Conservation (phyloP, 1,284 basidiomycete species). For the Apiotrichum laibachii region DNA sequence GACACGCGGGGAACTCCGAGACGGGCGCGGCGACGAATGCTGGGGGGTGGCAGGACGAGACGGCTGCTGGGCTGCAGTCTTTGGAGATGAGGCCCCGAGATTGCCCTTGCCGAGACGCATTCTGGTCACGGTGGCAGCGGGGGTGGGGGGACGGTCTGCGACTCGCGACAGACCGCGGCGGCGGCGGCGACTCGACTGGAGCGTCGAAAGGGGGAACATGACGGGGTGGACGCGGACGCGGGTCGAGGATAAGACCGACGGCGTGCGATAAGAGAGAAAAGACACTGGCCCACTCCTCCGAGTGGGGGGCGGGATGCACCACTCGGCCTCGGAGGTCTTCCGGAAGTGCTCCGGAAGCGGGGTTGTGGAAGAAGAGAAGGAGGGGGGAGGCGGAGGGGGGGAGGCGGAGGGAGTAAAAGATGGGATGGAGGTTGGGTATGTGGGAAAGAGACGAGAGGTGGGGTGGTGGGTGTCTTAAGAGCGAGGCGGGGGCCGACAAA, state of each 20-base stretch:
- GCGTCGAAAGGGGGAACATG: background rate
- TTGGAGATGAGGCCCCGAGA: background rate
- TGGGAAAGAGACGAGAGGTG: too few relatives aligned
- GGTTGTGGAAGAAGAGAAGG: background rate
- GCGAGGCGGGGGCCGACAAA: too few relatives aligned
- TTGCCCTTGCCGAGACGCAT: background rate
- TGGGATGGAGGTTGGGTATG: too few relatives aligned
- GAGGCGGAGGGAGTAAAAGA: too few relatives aligned
- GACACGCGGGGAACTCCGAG: conserved; percentile 1
- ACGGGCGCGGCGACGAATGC: conserved; percentile 1
- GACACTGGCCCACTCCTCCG: background rate
- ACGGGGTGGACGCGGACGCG: background rate
- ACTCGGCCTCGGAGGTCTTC: background rate
- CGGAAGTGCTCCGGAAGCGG: background rate
- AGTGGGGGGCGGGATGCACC: background rate
- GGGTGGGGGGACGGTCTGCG: background rate
- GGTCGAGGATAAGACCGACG: background rate
- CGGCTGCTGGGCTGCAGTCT: background rate
- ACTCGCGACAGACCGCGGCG: background rate
- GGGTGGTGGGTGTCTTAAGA: too few relatives aligned
- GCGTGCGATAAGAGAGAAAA: background rate
- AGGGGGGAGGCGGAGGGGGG: background rate
- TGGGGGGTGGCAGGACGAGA: background rate
- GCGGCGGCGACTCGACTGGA: background rate
- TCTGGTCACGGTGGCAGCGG: background rate